These are phyloP conservation scores for Penicillium olsonii DNA, from an alignment of 2,329 filamentous ascomycete species.

Conservation along the genomic window DNA sequence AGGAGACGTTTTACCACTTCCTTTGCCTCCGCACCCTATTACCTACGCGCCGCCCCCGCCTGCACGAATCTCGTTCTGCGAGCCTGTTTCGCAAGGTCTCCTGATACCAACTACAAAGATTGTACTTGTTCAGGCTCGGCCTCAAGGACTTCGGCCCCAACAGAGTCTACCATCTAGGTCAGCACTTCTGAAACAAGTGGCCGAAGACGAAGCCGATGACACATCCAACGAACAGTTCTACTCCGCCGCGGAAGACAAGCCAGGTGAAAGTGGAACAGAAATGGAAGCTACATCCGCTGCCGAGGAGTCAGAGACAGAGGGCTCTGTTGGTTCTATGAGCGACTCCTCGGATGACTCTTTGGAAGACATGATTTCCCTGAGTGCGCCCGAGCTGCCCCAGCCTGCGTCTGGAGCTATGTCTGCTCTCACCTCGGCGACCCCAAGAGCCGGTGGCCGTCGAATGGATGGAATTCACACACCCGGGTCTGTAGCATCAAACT, in stretches of 20 bases:
- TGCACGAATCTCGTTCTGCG: constrained; percentile 87
- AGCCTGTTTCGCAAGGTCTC: constrained; percentile 87
- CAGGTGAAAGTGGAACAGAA: constrained; percentile 44
- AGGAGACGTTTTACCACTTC: constrained; percentile 79
- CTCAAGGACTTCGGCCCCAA: constrained; percentile 43
- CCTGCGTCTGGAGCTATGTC: constrained; percentile 77
- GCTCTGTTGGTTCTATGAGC: constrained; percentile 56
- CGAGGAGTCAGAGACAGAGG: constrained; percentile 63
- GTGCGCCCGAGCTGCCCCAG: constrained; percentile 75
- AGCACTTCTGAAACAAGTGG: constrained; percentile 61
- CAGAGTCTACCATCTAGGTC: constrained; percentile 50
- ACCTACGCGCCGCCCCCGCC: constrained; percentile 83
- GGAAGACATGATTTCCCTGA: constrained; percentile 90
- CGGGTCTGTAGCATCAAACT: constrained; percentile 84
- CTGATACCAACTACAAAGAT: constrained; percentile 78
- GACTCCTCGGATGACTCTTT: constrained; percentile 87
- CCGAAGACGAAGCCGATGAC: constrained; percentile 68
- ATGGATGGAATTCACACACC: constrained; percentile 78
- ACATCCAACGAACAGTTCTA: constrained; percentile 89
- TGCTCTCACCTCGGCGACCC: constrained; percentile 77
- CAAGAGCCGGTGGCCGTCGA: constrained; percentile 70
- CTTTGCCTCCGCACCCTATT: constrained; percentile 75
- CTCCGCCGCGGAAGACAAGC: constrained; percentile 81
- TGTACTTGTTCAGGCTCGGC: constrained; percentile 64
- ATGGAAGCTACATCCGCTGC: constrained; percentile 57